These are phyloP conservation scores for Plantago major DNA, from an alignment of 257 asterid genomes.

Conservation along the genomic window DNA sequence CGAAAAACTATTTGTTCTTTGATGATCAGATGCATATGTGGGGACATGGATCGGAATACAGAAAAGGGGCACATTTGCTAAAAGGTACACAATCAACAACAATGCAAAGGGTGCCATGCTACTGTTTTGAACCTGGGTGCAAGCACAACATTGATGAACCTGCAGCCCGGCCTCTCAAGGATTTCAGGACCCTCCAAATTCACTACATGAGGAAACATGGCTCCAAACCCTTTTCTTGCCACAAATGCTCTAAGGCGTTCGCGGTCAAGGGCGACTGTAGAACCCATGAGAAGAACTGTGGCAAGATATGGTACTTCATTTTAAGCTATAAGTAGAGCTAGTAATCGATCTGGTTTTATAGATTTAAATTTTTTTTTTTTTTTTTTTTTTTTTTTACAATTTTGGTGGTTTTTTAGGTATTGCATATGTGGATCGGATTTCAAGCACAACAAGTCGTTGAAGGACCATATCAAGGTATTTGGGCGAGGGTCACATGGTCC, in stretches of 20 bases:
- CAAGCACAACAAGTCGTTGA: conserved; percentile 72
- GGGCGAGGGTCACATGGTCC: conserved; percentile 33
- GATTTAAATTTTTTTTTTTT: too few relatives aligned
- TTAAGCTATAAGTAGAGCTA: too few relatives aligned
- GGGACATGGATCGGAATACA: conserved; percentile 87
- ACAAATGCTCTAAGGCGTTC: conserved; percentile 60
- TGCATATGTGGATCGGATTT: conserved; percentile 82
- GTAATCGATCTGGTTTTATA: too few relatives aligned
- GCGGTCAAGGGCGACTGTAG: conserved; percentile 93
- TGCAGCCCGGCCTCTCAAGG: conserved; percentile 56
- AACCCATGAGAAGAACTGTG: conserved; percentile 83
- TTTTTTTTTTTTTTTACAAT: too few relatives aligned
- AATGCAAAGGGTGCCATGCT: conserved; percentile 74
- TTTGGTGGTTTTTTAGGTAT: neutral
- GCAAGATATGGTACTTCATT: conserved; percentile 60
- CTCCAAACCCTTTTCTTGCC: conserved; percentile 54
- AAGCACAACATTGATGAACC: conserved; percentile 82
- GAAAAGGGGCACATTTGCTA: conserved; percentile 69
- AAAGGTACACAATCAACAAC: conserved; percentile 76
- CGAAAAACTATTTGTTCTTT: too few relatives aligned
- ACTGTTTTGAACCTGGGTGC: conserved; percentile 66
- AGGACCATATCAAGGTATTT: conserved; percentile 66
- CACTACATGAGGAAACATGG: conserved; percentile 92
- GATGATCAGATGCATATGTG: conserved; percentile 95
- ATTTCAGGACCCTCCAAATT: conserved; percentile 77